Conservation (phyloP, 768 basidiomycete species). For the Candolleomyces eurysporus region DNA sequence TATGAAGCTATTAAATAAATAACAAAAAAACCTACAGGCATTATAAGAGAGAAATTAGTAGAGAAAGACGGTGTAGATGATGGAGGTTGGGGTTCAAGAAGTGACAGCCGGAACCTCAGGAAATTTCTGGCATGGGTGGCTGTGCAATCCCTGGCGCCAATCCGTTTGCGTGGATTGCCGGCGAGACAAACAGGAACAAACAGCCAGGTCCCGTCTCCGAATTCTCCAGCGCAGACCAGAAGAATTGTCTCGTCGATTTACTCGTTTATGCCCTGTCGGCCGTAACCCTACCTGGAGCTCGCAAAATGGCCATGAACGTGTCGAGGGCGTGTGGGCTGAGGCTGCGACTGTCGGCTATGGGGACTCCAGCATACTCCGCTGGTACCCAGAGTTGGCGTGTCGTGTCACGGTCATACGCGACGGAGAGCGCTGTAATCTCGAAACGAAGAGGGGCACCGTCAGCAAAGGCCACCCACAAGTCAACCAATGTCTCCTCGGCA, state of each 20-base stretch:
- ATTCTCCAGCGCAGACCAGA: background rate
- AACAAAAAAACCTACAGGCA: slow-evolving; percentile 7
- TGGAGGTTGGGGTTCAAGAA: slow-evolving; percentile 29
- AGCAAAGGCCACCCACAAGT: slow-evolving; percentile 7
- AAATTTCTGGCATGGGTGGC: slow-evolving; percentile 19
- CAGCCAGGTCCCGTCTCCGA: background rate
- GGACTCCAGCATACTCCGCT: background rate
- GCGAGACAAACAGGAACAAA: slow-evolving; percentile 3
- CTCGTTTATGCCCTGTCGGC: background rate
- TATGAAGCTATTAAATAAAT: background rate
- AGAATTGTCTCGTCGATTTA: background rate
- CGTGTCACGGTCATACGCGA: slow-evolving; percentile 6
- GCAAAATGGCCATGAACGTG: background rate
- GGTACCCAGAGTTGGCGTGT: background rate
- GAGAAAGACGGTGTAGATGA: slow-evolving; percentile 10
- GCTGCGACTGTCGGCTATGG: background rate
- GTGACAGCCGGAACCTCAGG: background rate
- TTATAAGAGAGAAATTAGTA: background rate
- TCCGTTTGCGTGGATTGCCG: slow-evolving; percentile 13
- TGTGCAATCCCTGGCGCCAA: slow-evolving; percentile 25
- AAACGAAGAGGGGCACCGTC: slow-evolving; percentile 5
- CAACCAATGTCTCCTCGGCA: slow-evolving; percentile 1
- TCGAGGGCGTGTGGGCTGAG: slow-evolving; percentile 6
- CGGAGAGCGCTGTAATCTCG: slow-evolving; percentile 8
- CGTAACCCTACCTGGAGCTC: background rate